These are phyloP conservation scores for sweet orange (Citrus sinensis) DNA, from an alignment of 345 rosid species.

Conservation along the genomic window DNA sequence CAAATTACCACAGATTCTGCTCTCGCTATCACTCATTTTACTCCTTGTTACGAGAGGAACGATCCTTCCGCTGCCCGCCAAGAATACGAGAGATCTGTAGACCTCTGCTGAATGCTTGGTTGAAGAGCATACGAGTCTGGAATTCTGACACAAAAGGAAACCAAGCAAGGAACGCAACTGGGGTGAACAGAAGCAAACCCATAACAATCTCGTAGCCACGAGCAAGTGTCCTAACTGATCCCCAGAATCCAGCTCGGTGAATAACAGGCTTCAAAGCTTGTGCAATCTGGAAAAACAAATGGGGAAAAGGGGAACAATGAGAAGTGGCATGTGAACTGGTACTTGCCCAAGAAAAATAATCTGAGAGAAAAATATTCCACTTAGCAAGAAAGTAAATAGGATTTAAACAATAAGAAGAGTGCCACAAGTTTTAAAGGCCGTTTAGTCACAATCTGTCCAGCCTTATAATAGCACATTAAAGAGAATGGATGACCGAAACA, in stretches of 20 bases:
- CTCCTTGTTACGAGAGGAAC: slow-evolving; percentile 74
- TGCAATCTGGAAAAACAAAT: slow-evolving; percentile 55
- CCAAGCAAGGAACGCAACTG: slow-evolving; percentile 98
- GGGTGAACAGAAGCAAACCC: slow-evolving; percentile 94
- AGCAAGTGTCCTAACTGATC: slow-evolving; percentile 81
- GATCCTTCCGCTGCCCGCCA: slow-evolving; percentile 88
- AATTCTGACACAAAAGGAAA: slow-evolving; percentile 97
- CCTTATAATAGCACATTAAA: not conserved
- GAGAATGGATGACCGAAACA: not conserved
- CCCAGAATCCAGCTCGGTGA: slow-evolving; percentile 80
- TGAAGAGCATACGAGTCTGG: slow-evolving; percentile 98
- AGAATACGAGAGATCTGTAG: slow-evolving; percentile 98
- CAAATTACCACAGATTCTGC: not conserved
- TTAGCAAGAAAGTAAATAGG: not conserved
- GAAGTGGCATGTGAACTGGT: not conserved
- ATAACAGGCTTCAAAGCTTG: slow-evolving; percentile 89
- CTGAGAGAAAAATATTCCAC: not conserved
- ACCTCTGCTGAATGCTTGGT: slow-evolving; percentile 99
- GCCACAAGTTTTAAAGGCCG: not conserved
- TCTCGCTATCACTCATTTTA: slow-evolving; percentile 13
- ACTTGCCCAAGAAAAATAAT: not conserved
- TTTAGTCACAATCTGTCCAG: not conserved
- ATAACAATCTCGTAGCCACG: slow-evolving; percentile 93
- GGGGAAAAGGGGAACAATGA: not conserved
- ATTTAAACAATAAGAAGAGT: not conserved